Evolutionary conservation across 2,329 filamentous ascomycete species (phyloP), one percentile per base, ranked within the genome.

Genomic region (Tolypocladium capitatum): DNA sequence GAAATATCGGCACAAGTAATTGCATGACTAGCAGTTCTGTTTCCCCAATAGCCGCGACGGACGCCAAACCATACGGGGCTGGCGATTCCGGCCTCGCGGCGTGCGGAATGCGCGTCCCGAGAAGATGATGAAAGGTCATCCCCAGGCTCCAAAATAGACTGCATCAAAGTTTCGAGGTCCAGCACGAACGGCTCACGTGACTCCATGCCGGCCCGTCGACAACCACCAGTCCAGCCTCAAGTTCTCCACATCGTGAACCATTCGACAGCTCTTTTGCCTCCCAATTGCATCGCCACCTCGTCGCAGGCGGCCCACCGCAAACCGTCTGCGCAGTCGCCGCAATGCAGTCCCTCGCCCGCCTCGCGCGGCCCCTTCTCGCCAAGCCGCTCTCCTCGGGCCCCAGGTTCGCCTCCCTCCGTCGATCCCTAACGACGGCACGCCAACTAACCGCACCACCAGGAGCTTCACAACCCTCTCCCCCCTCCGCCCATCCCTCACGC

Each of bases 381-480:
- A 59, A 55, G 45, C 45, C 59, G 20, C 46, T 59, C 16, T 44
- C 54, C 42, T 53, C 56, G 46, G 49, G 53, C 10, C 52, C 59
- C 30, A 54, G 60, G 60, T 62, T 53, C 11, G 47, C 21, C 21
- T 20, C 34, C 35, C 18, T 2, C 20, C 10, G 9, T 6, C 33
- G 4, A 10, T 42, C 24, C 24, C 2, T 8, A 24, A 24, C 24
- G 5, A 24, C 24, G 3, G 21, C 13, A 10, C 38, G 8, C 5
- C 38, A 30, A 30, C 38, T 42, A 24, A 42, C 38, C 38, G 4
- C 24, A 7, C n/a, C 9, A 2, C 4, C 50, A 75, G 71, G 53
- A 63, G 66, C 46, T 74, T 74, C 56, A 67, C 70, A 45, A 72
- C 72, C 43, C 68, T 78, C 53, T 69, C 73, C 1, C 63, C 63